A percentile compares a stretch with the other conserved stretches of the same genome.
Conservation (phyloP, 2,329 filamentous ascomycete species). For the Trichothecium sympodiale region DNA sequence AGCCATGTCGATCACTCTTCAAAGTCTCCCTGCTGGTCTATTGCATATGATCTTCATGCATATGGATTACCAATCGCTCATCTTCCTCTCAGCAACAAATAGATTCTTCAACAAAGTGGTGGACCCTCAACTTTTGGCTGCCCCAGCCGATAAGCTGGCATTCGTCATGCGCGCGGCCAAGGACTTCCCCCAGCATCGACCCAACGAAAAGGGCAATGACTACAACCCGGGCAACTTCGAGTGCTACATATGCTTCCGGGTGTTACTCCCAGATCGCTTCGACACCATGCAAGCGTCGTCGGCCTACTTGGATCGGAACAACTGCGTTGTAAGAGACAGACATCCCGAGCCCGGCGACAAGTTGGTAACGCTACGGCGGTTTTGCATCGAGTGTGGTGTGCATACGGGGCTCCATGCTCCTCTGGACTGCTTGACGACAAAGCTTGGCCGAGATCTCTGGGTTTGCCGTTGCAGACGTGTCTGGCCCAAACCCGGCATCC, state of each 20-base stretch:
- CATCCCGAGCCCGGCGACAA: slow-evolving; percentile 16
- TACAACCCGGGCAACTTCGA: slow-evolving; percentile 29
- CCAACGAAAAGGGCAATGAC: slow-evolving; percentile 22
- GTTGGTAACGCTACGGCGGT: slow-evolving; percentile 23
- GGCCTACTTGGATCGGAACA: slow-evolving; percentile 19
- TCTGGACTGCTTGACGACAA: slow-evolving; percentile 25
- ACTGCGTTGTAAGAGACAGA: slow-evolving; percentile 16
- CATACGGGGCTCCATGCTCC: slow-evolving; percentile 23
- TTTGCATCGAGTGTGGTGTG: slow-evolving; percentile 31
- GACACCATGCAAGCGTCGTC: slow-evolving; percentile 22
- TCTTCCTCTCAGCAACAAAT: slow-evolving; percentile 25
- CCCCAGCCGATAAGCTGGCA: slow-evolving; percentile 22
- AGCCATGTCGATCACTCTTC: slow-evolving; percentile 15
- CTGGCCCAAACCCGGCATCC: slow-evolving; percentile 22
- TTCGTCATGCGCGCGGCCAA: slow-evolving; percentile 30
- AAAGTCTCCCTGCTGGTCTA: slow-evolving; percentile 22
- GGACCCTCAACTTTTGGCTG: slow-evolving; percentile 22
- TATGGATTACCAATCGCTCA: slow-evolving; percentile 29
- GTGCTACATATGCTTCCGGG: slow-evolving; percentile 29
- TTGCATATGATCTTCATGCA: slow-evolving; percentile 20
- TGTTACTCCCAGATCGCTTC: slow-evolving; percentile 26
- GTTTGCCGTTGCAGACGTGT: slow-evolving; percentile 25
- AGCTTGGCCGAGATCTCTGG: slow-evolving; percentile 26
- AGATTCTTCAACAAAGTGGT: slow-evolving; percentile 20
- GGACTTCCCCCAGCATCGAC: slow-evolving; percentile 27